A percentile compares a stretch with the other conserved stretches of the same genome.
Conservation (phyloP, 176 grass and related monocot genomes). For the Oryza glumipatula region DNA sequence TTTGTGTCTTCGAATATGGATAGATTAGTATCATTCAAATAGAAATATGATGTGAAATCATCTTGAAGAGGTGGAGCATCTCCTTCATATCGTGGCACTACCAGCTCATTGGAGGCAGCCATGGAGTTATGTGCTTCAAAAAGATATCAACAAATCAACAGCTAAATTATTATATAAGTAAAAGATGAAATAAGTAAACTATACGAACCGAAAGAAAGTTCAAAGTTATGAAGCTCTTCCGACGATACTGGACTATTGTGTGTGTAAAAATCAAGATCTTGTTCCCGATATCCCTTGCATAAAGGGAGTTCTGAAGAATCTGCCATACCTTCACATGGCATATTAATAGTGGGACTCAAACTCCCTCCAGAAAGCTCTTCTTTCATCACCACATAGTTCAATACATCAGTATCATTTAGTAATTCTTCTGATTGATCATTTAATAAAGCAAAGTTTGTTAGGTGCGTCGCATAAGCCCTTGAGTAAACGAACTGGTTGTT, state of each 20-base stretch:
- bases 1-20: conserved; percentile 46
- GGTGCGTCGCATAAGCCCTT: conserved; percentile 43
- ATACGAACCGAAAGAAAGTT: conserved; percentile 35
- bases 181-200: not conserved
- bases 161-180: not conserved
- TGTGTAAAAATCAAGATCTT: conserved; percentile 6
- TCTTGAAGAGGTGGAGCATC: conserved; percentile 44
- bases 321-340: conserved; percentile 33
- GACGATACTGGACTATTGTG: conserved; percentile 9
- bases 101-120: not conserved
- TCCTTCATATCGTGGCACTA: conserved; percentile 13
- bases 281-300: conserved; percentile 49
- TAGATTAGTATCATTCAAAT: conserved; percentile 35
- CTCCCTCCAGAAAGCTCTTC: conserved; percentile 44
- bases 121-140: conserved; percentile 35
- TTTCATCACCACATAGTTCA: conserved; percentile 46
- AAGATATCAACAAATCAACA: conserved; percentile 1
- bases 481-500: conserved; percentile 41
- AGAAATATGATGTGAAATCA: conserved; percentile 49
- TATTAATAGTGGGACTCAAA: conserved; percentile 51
- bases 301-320: conserved; percentile 38
- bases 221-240: conserved; percentile 11
- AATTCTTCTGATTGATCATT: conserved; percentile 67
- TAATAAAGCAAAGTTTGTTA: conserved; percentile 39
- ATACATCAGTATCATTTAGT: conserved; percentile 54